Evolutionary conservation across 78 protist species (phyloP).

Genomic region (Bigelowiella natans): DNA sequence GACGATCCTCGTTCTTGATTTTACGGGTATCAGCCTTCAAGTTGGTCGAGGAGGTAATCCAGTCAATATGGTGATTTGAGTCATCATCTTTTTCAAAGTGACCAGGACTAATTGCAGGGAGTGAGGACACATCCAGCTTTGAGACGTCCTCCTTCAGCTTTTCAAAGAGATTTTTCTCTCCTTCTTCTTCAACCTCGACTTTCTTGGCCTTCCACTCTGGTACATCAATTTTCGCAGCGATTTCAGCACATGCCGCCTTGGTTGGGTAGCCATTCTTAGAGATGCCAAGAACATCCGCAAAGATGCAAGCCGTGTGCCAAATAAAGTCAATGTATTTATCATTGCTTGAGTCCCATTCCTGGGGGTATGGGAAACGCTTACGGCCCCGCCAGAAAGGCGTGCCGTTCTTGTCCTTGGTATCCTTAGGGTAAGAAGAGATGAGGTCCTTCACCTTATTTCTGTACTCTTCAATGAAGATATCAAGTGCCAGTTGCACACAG

Average conservation of each 20-base stretch:
- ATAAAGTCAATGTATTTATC: neutral
- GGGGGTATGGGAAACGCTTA: constrained; percentile 23
- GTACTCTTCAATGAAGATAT: neutral
- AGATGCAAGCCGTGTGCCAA: neutral
- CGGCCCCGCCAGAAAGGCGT: constrained; percentile 37
- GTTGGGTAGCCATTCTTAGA: neutral
- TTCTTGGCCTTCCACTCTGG: neutral
- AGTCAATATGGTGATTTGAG: constrained; percentile 53
- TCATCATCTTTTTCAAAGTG: constrained; percentile 18
- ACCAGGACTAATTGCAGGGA: neutral
- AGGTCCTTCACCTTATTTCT: neutral
- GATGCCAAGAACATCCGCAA: neutral
- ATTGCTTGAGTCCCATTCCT: neutral
- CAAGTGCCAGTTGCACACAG: neutral
- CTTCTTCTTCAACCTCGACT: neutral
- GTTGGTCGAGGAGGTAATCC: constrained; percentile 45
- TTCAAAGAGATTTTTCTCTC: neutral
- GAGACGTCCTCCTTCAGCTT: neutral
- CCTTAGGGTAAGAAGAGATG: neutral
- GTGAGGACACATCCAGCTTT: neutral
- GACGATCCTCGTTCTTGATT: neutral
- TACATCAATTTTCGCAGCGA: neutral
- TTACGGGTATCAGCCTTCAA: constrained; percentile 27
- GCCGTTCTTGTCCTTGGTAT: constrained; percentile 11
- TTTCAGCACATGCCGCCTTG: neutral